Percentiles rank a stretch among this genome's conserved stretches.
Conservation (phyloP, 2,329 filamentous ascomycete genomes). For the Neofusicoccum sp. region DNA sequence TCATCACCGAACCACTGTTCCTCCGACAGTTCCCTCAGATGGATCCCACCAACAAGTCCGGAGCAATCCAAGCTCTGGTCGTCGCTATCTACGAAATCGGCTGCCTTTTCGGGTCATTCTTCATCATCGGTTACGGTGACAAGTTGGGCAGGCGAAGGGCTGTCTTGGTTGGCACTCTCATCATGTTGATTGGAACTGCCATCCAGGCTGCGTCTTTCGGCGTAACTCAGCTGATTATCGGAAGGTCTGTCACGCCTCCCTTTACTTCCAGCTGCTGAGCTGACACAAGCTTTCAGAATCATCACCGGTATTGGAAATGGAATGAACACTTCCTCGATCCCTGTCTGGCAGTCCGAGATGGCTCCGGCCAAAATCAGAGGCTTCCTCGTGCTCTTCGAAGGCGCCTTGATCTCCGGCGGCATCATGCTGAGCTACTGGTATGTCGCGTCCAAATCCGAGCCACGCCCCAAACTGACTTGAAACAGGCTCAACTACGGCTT, state of each 20-base stretch:
- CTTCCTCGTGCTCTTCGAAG: conserved; percentile 62
- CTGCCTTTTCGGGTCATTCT: conserved; percentile 45
- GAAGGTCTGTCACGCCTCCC: conserved; percentile 26
- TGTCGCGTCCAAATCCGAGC: background rate
- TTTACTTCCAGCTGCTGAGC: background rate
- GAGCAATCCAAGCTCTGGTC: conserved; percentile 52
- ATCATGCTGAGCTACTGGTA: conserved; percentile 55
- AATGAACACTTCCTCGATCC: conserved; percentile 59
- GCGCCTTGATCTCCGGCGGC: conserved; percentile 54
- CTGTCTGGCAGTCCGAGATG: conserved; percentile 57
- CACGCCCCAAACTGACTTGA: no score
- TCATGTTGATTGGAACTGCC: conserved; percentile 47
- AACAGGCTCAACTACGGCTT: conserved; percentile 31
- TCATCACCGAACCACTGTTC: conserved; percentile 37
- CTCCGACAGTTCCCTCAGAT: conserved; percentile 42
- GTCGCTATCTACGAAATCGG: conserved; percentile 56
- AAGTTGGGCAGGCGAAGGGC: conserved; percentile 45
- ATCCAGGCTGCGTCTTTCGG: conserved; percentile 43
- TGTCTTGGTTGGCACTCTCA: conserved; percentile 44
- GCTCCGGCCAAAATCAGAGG: conserved; percentile 60
- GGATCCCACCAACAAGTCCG: conserved; percentile 37
- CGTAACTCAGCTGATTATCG: conserved; percentile 56
- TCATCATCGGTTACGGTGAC: conserved; percentile 42
- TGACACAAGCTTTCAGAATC: conserved; percentile 47
- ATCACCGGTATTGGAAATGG: conserved; percentile 60